Conservation (phyloP, 805 yeast genomes). For the Candida caryicola region DNA sequence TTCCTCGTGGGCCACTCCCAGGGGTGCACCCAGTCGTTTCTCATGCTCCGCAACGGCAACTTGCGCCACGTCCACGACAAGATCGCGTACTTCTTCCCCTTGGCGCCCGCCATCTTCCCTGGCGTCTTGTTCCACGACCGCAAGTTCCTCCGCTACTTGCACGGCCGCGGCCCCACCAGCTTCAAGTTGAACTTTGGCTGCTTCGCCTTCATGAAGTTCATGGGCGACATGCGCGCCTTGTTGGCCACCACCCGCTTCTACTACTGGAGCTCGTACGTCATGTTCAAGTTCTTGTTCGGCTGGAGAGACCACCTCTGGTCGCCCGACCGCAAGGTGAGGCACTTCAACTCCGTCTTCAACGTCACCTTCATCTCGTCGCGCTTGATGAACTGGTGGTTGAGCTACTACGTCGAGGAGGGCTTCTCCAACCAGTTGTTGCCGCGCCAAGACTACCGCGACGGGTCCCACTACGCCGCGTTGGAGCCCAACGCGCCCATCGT, state of each 20-base stretch:
- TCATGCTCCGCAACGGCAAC: conserved; percentile 53
- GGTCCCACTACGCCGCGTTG: conserved; percentile 19
- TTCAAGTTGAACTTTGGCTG: conserved; percentile 66
- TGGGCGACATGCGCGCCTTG: conserved; percentile 56
- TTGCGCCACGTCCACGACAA: conserved; percentile 43
- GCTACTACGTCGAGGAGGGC: conserved; percentile 36
- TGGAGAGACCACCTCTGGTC: conserved; percentile 80
- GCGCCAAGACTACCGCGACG: conserved; percentile 27
- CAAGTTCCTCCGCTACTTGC: conserved; percentile 59
- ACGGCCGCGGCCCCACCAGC: conserved; percentile 43
- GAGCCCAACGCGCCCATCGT: background rate
- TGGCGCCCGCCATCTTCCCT: conserved; percentile 91
- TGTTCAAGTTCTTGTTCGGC: conserved; percentile 83
- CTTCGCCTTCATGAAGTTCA: conserved; percentile 72
- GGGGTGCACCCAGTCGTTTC: conserved; percentile 84
- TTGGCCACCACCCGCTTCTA: conserved; percentile 43
- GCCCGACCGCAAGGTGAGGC: conserved; percentile 57
- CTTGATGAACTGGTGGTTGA: conserved; percentile 91
- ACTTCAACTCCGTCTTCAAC: conserved; percentile 77
- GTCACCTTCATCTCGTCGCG: conserved; percentile 79
- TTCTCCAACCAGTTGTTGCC: conserved; percentile 38
- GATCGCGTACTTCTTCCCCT: conserved; percentile 65
- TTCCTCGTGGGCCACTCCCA: conserved; percentile 84
- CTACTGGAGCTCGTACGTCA: conserved; percentile 66
- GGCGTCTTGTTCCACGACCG: conserved; percentile 70